These are phyloP conservation scores for Globisporangium parvum DNA, from an alignment of 352 stramenopile species.

Conservation along the genomic window DNA sequence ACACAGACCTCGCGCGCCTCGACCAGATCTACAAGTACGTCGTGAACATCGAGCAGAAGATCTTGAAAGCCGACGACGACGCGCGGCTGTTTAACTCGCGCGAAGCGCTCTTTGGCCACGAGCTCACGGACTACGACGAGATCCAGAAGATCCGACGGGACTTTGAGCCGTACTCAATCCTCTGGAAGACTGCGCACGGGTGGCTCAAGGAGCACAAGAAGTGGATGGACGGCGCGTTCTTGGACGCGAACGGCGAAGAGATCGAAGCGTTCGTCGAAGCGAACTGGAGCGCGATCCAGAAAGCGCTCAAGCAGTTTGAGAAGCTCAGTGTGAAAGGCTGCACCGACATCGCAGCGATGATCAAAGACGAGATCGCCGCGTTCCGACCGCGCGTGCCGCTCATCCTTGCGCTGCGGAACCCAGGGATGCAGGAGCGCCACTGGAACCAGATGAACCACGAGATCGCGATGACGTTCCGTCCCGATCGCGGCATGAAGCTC, in stretches of 20 bases:
- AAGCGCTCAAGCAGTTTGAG: conserved; percentile 92
- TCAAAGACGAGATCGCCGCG: conserved; percentile 87
- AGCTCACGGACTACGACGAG: conserved; percentile 90
- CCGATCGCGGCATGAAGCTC: conserved; percentile 78
- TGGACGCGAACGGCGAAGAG: conserved; percentile 88
- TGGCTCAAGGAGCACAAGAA: conserved; percentile 91
- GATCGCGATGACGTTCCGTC: conserved; percentile 78
- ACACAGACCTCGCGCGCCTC: conserved; percentile 80
- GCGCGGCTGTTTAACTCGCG: conserved; percentile 89
- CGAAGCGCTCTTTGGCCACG: conserved; percentile 82
- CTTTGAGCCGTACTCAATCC: conserved; percentile 92
- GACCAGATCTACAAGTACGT: conserved; percentile 87
- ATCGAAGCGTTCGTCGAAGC: conserved; percentile 88
- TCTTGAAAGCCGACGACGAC: conserved; percentile 86
- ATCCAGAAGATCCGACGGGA: conserved; percentile 87
- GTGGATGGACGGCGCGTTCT: conserved; percentile 90
- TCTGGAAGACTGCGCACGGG: conserved; percentile 90
- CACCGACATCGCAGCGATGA: conserved; percentile 79
- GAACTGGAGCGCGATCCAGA: conserved; percentile 83
- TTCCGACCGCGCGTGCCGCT: conserved; percentile 90
- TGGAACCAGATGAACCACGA: conserved; percentile 90
- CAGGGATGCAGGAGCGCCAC: conserved; percentile 91
- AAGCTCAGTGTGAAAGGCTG: conserved; percentile 83
- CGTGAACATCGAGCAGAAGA: conserved; percentile 82
- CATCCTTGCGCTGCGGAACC: conserved; percentile 85